Evolutionary conservation across 2,329 filamentous ascomycete species (phyloP), one percentile per base, ranked within the genome.

Genomic region (Paraconiothyrium brasiliense): DNA sequence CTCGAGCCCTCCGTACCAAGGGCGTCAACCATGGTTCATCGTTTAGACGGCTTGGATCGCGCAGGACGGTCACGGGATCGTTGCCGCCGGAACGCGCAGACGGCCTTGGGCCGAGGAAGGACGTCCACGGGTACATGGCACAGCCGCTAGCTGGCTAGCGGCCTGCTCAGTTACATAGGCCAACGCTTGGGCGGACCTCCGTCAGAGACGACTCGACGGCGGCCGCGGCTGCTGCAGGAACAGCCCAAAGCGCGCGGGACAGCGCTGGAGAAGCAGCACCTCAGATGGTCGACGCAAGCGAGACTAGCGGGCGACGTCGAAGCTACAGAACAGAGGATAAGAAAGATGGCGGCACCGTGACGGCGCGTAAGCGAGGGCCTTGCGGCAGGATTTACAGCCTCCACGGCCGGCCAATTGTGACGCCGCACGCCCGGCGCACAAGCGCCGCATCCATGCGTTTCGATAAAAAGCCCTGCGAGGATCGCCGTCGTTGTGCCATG

Each of bases 211-310:
- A 58, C 47, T 46, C 58, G 58, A 55, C 51, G 65, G 66, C 61
- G 60, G 58, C 67, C 57, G 64, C 63, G 64, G 64, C 70, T 67
- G 68, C 67, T 72, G 70, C 71, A 75, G 71, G 70, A 70, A 75
- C 71, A 54, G 54, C 4, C 41, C 22, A 44, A 49, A 47, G n/a
- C 27, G 27, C 13, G 22, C 35, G 46, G 24, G 49, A 41, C 6
- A 34, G 43, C n/a, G 3, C 11, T 14, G 11, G 35, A 22, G 32
- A 13, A 9, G 3, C 51, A 44, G 32, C 14, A 22, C 37, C 51
- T 6, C 24, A 20, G 37, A 13, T 24, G 10, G 13, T 34, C 13
- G 14, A 16, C 16, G 43, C 43, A 16, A 13, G 35, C 34, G 39
- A 27, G 10, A 3, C 22, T 41, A n/a, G 39, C 8, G 2, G 16